Conservation (phyloP, 352 stramenopile species). For the Globisporangium solare region DNA sequence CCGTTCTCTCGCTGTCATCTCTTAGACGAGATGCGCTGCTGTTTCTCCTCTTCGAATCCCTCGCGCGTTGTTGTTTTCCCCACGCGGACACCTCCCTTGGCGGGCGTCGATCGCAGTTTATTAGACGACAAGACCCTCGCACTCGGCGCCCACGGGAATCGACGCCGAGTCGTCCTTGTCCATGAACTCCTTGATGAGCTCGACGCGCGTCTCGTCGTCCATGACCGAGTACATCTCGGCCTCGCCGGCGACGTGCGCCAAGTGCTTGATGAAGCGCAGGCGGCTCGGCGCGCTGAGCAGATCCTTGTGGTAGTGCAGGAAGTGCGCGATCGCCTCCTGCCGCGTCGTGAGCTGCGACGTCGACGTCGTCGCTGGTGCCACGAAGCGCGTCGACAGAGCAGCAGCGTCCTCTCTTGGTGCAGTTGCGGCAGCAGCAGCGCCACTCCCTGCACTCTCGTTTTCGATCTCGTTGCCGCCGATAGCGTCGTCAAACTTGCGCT, state of each 20-base stretch:
- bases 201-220: slow-evolving; percentile 36
- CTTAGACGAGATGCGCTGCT: no score
- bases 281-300: slow-evolving; percentile 24
- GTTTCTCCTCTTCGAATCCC: no score
- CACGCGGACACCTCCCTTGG: no score
- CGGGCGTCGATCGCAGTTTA: background rate
- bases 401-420: background rate
- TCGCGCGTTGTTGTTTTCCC: no score
- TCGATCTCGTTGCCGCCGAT: background rate
- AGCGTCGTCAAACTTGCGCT: slow-evolving; percentile 11
- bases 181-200: slow-evolving; percentile 45
- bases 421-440: background rate
- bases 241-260: slow-evolving; percentile 26
- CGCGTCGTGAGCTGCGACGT: slow-evolving; percentile 1
- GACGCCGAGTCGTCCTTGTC: background rate
- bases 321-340: slow-evolving; percentile 33
- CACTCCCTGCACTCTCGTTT: no score
- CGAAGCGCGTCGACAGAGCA: no score
- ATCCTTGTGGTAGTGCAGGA: slow-evolving; percentile 38
- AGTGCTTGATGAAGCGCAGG: slow-evolving; percentile 36
- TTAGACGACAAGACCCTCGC: slow-evolving; percentile 6
- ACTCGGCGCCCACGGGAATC: background rate
- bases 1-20: no score
- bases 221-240: slow-evolving; percentile 47
- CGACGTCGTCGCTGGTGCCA: background rate